Evolutionary conservation across 2,329 filamentous ascomycete species (phyloP).

Genomic region (Aurifilum marmelostoma): DNA sequence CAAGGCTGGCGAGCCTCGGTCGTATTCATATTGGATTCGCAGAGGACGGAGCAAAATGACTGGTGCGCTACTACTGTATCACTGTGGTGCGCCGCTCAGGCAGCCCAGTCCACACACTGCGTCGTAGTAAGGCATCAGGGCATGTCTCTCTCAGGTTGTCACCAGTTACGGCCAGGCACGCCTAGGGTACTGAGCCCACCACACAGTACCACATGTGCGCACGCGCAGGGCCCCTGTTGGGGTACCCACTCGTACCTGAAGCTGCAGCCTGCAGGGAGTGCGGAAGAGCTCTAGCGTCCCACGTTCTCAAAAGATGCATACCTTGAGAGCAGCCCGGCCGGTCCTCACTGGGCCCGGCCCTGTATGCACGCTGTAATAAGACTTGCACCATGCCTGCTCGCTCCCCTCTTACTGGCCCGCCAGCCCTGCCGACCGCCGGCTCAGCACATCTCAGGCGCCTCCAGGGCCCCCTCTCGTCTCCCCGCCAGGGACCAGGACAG

Average conservation of each 20-base stretch:
- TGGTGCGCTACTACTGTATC: not conserved
- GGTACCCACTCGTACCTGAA: not conserved
- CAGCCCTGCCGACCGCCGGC: not conserved
- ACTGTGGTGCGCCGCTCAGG: not conserved
- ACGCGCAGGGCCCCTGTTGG: not conserved
- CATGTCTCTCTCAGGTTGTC: too few species aligned
- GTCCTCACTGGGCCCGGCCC: not conserved
- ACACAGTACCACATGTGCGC: not conserved
- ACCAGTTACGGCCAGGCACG: not conserved
- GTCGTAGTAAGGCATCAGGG: not conserved
- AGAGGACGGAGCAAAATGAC: not conserved
- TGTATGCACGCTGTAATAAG: not conserved
- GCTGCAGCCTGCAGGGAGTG: slow-evolving; percentile 14
- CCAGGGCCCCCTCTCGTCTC: not conserved
- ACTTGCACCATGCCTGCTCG: not conserved
- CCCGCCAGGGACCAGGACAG: not conserved
- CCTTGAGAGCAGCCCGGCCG: not conserved
- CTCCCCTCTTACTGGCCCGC: not conserved
- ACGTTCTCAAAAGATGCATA: not conserved
- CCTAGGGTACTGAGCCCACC: not conserved
- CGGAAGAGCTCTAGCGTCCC: slow-evolving; percentile 2
- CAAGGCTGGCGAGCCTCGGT: not conserved
- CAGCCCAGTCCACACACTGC: not conserved
- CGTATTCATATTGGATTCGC: not conserved
- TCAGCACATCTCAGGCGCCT: not conserved